These are phyloP conservation scores for Xylaria acuta DNA, from an alignment of 495 filamentous ascomycete genomes.

Conservation along the genomic window DNA sequence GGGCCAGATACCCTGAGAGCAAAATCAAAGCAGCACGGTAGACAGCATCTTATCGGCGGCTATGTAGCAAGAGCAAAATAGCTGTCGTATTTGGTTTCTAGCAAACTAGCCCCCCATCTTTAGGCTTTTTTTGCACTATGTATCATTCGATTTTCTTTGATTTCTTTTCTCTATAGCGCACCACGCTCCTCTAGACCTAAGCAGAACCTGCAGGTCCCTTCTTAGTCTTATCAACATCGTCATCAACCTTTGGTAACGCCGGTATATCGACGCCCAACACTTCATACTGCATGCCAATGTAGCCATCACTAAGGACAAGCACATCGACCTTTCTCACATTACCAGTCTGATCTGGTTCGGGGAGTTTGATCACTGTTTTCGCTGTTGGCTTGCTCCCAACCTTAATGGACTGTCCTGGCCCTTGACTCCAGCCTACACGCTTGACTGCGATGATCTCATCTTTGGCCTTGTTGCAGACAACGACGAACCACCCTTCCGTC, in stretches of 20 bases:
- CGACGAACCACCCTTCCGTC: slow-evolving; percentile 89
- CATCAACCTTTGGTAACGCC: slow-evolving; percentile 44
- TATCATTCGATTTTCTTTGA: background rate
- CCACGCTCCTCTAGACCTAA: background rate
- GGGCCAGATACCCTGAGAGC: background rate
- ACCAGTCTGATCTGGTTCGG: slow-evolving; percentile 44
- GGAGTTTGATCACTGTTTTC: slow-evolving; percentile 68
- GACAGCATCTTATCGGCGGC: background rate
- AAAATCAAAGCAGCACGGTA: background rate
- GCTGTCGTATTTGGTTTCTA: background rate
- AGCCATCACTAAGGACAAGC: slow-evolving; percentile 80
- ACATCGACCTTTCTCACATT: slow-evolving; percentile 67
- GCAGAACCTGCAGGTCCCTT: slow-evolving; percentile 16
- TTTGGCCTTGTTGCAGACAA: slow-evolving; percentile 66
- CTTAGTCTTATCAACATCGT: slow-evolving; percentile 43
- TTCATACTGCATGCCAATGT: slow-evolving; percentile 79
- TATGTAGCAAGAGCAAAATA: background rate
- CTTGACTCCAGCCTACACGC: slow-evolving; percentile 72
- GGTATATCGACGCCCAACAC: slow-evolving; percentile 61
- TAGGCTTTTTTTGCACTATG: background rate
- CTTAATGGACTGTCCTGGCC: slow-evolving; percentile 32
- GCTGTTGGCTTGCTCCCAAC: slow-evolving; percentile 50
- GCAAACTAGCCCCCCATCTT: background rate
- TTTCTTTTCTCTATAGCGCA: background rate
- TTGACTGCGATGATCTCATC: slow-evolving; percentile 88